Evolutionary conservation across 2,329 filamentous ascomycete genomes (phyloP).

Genomic region (Juglanconis sp.): DNA sequence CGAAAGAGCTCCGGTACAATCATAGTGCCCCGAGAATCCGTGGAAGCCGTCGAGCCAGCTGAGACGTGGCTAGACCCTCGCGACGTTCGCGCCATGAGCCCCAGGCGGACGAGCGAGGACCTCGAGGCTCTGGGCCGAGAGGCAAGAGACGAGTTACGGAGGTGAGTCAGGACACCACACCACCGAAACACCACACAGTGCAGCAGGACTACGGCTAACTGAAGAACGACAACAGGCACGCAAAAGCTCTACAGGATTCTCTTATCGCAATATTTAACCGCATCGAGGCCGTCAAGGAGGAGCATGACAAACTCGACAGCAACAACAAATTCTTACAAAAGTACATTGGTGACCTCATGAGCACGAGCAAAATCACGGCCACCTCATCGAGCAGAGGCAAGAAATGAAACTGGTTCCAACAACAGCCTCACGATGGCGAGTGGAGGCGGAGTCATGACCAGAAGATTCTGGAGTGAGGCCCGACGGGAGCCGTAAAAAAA

Average conservation of each 20-base stretch:
- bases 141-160: constrained; percentile 64
- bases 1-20: constrained; percentile 80
- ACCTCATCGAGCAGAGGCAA: constrained; percentile 46
- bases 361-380: constrained; percentile 71
- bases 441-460: background rate
- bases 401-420: constrained; percentile 39
- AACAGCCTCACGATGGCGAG: background rate
- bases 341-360: constrained; percentile 95
- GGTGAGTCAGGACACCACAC: constrained; percentile 36
- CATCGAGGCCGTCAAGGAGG: constrained; percentile 88
- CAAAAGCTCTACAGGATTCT: constrained; percentile 82
- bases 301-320: constrained; percentile 93
- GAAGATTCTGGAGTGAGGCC: background rate
- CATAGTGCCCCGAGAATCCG: constrained; percentile 73
- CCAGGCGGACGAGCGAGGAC: constrained; percentile 84
- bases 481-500: constrained; percentile 4
- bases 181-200: background rate
- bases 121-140: constrained; percentile 83
- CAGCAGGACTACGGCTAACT: constrained; percentile 13
- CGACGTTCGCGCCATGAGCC: constrained; percentile 93
- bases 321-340: constrained; percentile 98
- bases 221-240: constrained; percentile 59
- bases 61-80: constrained; percentile 78
- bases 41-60: constrained; percentile 65
- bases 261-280: constrained; percentile 86